These are phyloP conservation scores for Escallonia herrerae DNA, from an alignment of 129 eudicot species.

Conservation along the genomic window DNA sequence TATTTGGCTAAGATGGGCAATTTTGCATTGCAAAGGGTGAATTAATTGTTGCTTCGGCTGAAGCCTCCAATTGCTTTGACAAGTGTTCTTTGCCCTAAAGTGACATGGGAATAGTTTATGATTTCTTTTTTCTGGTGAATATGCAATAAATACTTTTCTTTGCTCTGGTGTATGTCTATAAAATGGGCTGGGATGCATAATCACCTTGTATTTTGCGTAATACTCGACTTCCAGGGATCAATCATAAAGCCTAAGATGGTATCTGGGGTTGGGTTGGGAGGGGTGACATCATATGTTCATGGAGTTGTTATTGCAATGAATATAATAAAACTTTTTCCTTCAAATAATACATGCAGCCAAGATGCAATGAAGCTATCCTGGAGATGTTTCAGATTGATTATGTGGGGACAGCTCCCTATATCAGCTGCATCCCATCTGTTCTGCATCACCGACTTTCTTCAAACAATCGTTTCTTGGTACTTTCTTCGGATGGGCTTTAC, in stretches of 20 bases:
- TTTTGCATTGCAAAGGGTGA: no score
- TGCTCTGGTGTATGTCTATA: no score
- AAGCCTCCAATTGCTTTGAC: no score
- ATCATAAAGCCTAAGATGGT: background rate
- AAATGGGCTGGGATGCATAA: background rate
- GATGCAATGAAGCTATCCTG: constrained; percentile 10
- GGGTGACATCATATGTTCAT: background rate
- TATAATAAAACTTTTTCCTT: background rate
- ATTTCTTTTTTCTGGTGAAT: no score
- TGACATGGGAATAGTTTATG: no score
- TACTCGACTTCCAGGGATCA: background rate
- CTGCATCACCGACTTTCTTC: constrained; percentile 13
- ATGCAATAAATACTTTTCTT: no score
- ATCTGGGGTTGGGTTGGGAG: background rate
- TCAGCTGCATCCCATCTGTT: constrained; percentile 13
- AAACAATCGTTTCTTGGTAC: constrained; percentile 9
- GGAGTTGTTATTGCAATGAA: background rate
- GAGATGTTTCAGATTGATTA: constrained; percentile 13
- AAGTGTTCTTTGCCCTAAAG: no score
- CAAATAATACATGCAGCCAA: constrained; percentile 6
- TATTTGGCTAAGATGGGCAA: no score
- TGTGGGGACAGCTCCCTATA: constrained; percentile 12
- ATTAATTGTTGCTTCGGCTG: no score
- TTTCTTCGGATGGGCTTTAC: constrained; percentile 14
- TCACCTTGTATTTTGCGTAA: background rate